Percentiles rank a stretch among this genome's conserved stretches.
These are phyloP conservation scores for Hypomontagnella monticulosa DNA, from an alignment of 495 filamentous ascomycete species.

Conservation along the genomic window DNA sequence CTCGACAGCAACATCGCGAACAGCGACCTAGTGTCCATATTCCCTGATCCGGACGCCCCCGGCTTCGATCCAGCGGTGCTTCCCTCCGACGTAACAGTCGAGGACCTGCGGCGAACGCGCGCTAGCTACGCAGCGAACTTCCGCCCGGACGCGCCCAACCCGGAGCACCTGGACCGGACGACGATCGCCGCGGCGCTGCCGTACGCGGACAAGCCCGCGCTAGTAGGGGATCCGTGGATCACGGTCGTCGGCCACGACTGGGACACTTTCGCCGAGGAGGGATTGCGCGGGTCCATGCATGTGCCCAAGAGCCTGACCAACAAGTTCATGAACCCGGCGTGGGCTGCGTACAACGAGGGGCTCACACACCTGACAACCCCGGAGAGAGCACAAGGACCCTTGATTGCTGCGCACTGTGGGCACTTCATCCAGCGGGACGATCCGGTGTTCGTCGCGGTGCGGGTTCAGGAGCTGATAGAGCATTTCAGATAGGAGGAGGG, in stretches of 20 bases:
- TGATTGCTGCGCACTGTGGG: conserved; percentile 64
- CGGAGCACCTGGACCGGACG: conserved; percentile 64
- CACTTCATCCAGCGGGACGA: conserved; percentile 72
- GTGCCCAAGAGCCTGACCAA: conserved; percentile 57
- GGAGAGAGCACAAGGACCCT: conserved; percentile 54
- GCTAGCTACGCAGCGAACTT: conserved; percentile 55
- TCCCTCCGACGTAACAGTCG: conserved; percentile 55
- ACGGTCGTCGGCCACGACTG: conserved; percentile 71
- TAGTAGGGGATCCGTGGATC: conserved; percentile 59
- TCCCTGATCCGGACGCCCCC: conserved; percentile 66
- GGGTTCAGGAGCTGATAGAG: conserved; percentile 54
- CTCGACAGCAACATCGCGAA: conserved; percentile 72
- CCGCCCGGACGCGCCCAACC: conserved; percentile 63
- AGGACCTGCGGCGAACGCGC: conserved; percentile 58
- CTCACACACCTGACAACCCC: conserved; percentile 57
- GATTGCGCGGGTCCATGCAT: conserved; percentile 47
- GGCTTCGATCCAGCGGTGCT: conserved; percentile 57
- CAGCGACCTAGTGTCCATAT: conserved; percentile 66
- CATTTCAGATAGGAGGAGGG: background rate
- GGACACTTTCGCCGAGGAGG: conserved; percentile 64
- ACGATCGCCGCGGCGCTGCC: conserved; percentile 63
- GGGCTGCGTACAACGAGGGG: conserved; percentile 67
- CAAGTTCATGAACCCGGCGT: conserved; percentile 63
- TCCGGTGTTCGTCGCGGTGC: conserved; percentile 63
- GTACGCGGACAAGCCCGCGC: conserved; percentile 54